A percentile compares a stretch with the other conserved stretches of the same genome.
Conservation (phyloP, 148 eudicot genomes). For the Rhododendron ferrugineum region DNA sequence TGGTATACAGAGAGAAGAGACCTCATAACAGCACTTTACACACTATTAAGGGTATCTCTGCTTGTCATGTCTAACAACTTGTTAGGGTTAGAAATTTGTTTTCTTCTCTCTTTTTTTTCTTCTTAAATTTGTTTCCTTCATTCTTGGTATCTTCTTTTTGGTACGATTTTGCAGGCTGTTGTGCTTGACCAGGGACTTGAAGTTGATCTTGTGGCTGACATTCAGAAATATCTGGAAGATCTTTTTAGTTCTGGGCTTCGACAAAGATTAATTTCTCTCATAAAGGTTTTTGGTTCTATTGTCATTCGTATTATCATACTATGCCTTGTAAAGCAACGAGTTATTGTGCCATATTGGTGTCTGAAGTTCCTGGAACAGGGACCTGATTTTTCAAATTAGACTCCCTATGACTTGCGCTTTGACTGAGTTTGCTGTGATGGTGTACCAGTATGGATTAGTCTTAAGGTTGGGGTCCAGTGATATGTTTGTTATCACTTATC, state of each 20-base stretch:
- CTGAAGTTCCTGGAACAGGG: neutral
- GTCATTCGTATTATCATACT: neutral
- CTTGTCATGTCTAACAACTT: neutral
- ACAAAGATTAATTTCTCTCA: conserved; percentile 62
- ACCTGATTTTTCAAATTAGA: neutral
- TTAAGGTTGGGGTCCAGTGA: neutral
- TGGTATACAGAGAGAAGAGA: conserved; percentile 99
- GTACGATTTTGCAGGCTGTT: conserved; percentile 56
- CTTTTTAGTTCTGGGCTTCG: conserved; percentile 71
- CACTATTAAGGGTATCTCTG: conserved; percentile 65
- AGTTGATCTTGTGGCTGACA: conserved; percentile 69
- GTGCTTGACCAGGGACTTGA: conserved; percentile 93
- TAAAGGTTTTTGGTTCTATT: conserved; percentile 51
- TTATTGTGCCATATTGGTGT: neutral
- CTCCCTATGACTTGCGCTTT: neutral
- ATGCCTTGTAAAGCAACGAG: neutral
- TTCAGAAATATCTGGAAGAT: conserved; percentile 79
- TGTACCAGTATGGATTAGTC: neutral
- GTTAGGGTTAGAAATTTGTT: neutral
- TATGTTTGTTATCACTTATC: neutral
- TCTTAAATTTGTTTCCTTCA: neutral
- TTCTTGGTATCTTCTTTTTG: neutral
- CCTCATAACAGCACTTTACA: conserved; percentile 71
- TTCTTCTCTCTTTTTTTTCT: neutral
- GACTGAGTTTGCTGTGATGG: neutral